phyloP scores from a whole-genome alignment of 2,329 filamentous ascomycete species.

The Emericellopsis atlantica region DNA sequence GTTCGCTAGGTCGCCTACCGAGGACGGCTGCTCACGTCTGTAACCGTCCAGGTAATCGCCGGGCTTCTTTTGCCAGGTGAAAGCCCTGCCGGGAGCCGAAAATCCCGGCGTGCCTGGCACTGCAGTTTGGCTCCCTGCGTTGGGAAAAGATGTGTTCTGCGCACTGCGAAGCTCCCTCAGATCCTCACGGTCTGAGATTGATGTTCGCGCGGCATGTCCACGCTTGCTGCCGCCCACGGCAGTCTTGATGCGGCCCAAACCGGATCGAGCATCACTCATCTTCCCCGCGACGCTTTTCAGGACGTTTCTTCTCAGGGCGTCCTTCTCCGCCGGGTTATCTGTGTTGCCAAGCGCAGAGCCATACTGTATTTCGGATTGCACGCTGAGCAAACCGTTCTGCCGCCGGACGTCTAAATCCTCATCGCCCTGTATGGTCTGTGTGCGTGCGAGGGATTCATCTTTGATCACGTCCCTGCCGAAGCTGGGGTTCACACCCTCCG shows the following conservation, averaged over 20 bases:
- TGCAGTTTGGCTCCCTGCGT: neutral
- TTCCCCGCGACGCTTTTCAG: conserved; percentile 72
- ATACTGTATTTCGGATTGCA: conserved; percentile 29
- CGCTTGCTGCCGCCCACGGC: conserved; percentile 54
- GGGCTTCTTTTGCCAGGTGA: conserved; percentile 53
- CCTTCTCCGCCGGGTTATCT: conserved; percentile 39
- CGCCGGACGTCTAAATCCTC: conserved; percentile 32
- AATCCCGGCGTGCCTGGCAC: conserved; percentile 3
- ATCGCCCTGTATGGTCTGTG: conserved; percentile 38
- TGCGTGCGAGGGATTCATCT: conserved; percentile 23
- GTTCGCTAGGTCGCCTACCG: conserved; percentile 3
- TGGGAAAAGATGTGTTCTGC: neutral
- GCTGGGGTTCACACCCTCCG: conserved; percentile 31
- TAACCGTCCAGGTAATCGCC: conserved; percentile 40
- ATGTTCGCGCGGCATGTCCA: conserved; percentile 40
- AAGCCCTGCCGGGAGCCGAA: conserved; percentile 26
- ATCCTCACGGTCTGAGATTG: conserved; percentile 37
- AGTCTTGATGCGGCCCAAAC: conserved; percentile 76
- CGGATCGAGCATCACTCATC: conserved; percentile 69
- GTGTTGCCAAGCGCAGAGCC: conserved; percentile 31
- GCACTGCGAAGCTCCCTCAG: conserved; percentile 6
- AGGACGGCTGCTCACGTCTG: conserved; percentile 12
- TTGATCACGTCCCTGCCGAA: conserved; percentile 41
- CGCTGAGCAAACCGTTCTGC: conserved; percentile 29
- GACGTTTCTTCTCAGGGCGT: conserved; percentile 49